Percentiles rank a stretch among this genome's conserved stretches.
Conservation (phyloP, 805 yeast species). For the Yarrowia bubula region DNA sequence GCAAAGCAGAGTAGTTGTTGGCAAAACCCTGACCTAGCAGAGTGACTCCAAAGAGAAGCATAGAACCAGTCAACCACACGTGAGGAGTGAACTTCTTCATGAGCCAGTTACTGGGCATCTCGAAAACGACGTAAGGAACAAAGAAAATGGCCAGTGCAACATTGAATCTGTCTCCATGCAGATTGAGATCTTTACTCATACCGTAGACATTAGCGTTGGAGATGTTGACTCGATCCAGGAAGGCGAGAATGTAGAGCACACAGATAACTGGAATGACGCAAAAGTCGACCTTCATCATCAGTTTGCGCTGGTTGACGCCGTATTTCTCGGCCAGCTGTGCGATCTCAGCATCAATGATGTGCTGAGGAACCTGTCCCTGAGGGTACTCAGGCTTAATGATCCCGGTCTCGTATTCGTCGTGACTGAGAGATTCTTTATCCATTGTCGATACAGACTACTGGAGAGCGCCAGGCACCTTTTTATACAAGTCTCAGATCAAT, state of each 20-base stretch:
- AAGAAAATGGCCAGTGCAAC: conserved; percentile 67
- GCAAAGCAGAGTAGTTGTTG: conserved; percentile 54
- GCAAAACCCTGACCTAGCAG: conserved; percentile 67
- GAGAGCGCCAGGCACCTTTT: too few relatives aligned
- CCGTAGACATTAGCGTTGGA: conserved; percentile 79
- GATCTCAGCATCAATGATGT: conserved; percentile 26
- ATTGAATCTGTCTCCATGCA: conserved; percentile 60
- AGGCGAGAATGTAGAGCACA: conserved; percentile 68
- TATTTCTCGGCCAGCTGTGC: conserved; percentile 44
- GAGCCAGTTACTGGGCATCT: conserved; percentile 62
- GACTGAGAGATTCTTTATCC: conserved; percentile 9
- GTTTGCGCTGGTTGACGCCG: conserved; percentile 54
- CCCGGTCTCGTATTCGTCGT: background rate
- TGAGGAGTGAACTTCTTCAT: conserved; percentile 63
- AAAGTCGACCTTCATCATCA: conserved; percentile 64
- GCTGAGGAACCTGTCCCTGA: background rate
- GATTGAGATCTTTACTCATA: conserved; percentile 52
- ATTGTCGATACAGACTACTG: background rate
- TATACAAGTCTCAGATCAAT: background rate
- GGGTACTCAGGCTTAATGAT: background rate
- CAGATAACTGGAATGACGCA: conserved; percentile 75
- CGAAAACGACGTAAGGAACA: conserved; percentile 67
- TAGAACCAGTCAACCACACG: conserved; percentile 58
- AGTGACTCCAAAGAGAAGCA: conserved; percentile 59
- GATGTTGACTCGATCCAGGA: conserved; percentile 77